Base-by-base conservation (phyloP, 2,329 filamentous ascomycete genomes). In the Delphinella strobiligena region DNA sequence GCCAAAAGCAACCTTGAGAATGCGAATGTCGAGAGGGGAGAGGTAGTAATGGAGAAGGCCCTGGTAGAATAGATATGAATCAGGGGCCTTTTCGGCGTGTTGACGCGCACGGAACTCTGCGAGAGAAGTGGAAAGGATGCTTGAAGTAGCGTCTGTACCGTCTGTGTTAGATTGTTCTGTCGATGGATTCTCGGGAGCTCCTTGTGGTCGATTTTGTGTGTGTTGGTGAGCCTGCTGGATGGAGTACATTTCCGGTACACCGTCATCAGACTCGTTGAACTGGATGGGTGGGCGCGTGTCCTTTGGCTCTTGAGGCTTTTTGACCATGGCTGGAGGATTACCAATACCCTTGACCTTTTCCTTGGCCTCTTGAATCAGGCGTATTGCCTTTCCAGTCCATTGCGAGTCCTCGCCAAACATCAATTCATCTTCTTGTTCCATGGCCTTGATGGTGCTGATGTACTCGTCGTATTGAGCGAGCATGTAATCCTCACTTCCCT, bases 321-420 rank as follows among this genome's bases (percentile, higher is more conserved):
- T 62, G 14, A 67, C 59, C 41, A 68, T 56, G 18, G 66, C 62
- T 12, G 78, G 75, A 17, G 77, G 75, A 49, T 82, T 76, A 1
- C 78, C 78, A 44, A 84, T 77, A 0, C 75, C 78, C 38, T 68
- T 68, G 2, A 84, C 54, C 55, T 80, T 88, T 46, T 91, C 82
- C 59, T 85, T 93, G 1, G 81, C 75, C 14, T 83, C 75, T 4
- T 70, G 71, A 36, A 96, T 79, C 19, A 78, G 71, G 39, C 74
- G 71, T 42, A 95, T 75, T 3, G 91, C 91, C 58, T 84, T 89
- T 49, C 79, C 77, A 1, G 84, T 85, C 88, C 88, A 96, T 49
- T 89, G 85, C n/a, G 79, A 81, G 46, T 94, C 88, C 52, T 95
- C 86, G 5, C 78, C 88, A 61, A 93, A 98, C 59, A 95, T 74